Evolutionary conservation across 1,284 basidiomycete species (phyloP).

Genomic region (Papiliotrema fonsecae): DNA sequence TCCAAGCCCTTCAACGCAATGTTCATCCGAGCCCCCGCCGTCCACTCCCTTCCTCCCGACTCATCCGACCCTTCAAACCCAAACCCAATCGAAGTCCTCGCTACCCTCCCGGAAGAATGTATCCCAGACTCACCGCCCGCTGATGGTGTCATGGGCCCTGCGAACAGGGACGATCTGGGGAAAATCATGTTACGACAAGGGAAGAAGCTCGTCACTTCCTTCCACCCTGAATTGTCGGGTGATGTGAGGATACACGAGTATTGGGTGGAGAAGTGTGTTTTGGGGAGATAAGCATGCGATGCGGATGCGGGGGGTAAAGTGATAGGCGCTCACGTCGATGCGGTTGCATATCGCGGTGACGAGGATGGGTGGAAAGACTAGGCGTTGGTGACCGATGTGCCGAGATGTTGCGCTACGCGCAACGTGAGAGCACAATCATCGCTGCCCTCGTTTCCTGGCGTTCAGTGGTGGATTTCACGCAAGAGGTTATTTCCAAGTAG

Average conservation of each 20-base stretch:
- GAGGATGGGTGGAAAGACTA: no score
- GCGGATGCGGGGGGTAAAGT: not conserved
- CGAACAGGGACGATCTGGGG: conserved; percentile 52
- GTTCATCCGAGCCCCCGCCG: conserved; percentile 85
- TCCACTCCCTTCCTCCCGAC: conserved; percentile 45
- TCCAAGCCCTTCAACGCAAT: conserved; percentile 70
- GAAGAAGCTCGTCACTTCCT: conserved; percentile 77
- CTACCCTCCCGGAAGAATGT: conserved; percentile 60
- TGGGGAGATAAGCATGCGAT: conserved; percentile 18
- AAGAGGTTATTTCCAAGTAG: no score
- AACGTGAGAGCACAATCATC: no score
- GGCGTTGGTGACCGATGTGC: no score
- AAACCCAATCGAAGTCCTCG: conserved; percentile 57
- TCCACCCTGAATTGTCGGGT: conserved; percentile 88
- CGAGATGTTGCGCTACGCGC: no score
- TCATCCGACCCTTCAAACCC: no score
- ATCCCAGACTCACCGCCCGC: conserved; percentile 52
- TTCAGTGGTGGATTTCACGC: no score
- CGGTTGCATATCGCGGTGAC: no score
- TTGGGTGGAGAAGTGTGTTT: conserved; percentile 42
- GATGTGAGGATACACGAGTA: conserved; percentile 81
- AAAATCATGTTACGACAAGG: conserved; percentile 87
- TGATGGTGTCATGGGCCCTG: conserved; percentile 35
- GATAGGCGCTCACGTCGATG: no score
- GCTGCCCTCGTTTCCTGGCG: no score